These are phyloP conservation scores for Aspergillus asperescens DNA, from an alignment of 495 filamentous ascomycete species.

Conservation along the genomic window DNA sequence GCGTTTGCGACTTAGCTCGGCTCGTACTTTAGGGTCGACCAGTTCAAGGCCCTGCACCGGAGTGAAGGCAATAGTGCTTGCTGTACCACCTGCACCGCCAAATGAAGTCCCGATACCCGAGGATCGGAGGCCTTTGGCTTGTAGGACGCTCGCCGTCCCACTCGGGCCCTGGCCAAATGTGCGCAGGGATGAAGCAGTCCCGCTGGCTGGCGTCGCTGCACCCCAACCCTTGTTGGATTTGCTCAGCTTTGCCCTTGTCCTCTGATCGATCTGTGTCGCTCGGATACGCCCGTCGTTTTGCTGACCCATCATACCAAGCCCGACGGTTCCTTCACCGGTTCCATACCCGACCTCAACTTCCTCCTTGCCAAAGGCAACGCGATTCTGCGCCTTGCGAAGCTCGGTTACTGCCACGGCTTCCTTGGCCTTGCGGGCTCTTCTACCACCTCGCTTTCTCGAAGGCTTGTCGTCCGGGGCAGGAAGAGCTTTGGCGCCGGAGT, in stretches of 20 bases:
- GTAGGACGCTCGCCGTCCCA: constrained; percentile 61
- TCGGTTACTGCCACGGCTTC: constrained; percentile 97
- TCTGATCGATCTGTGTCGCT: constrained; percentile 82
- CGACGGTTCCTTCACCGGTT: constrained; percentile 75
- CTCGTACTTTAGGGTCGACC: constrained; percentile 86
- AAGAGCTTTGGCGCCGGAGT: constrained; percentile 80
- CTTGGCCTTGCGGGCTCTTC: constrained; percentile 90
- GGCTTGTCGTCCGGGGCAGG: constrained; percentile 96
- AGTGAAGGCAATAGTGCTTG: constrained; percentile 86
- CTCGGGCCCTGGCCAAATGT: constrained; percentile 62
- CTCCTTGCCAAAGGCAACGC: constrained; percentile 93
- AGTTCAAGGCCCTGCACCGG: constrained; percentile 93
- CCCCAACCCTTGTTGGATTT: constrained; percentile 98
- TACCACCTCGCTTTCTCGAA: constrained; percentile 84
- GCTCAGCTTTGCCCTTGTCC: constrained; percentile 84
- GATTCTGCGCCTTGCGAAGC: constrained; percentile 90
- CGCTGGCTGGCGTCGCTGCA: constrained; percentile 56
- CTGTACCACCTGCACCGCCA: constrained; percentile 60
- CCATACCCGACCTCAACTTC: constrained; percentile 94
- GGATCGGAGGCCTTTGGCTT: constrained; percentile 65
- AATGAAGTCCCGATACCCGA: constrained; percentile 69
- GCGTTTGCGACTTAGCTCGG: constrained; percentile 74
- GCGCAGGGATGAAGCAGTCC: constrained; percentile 68
- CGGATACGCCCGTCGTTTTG: constrained; percentile 82
- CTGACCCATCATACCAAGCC: constrained; percentile 92